Evolutionary conservation across 371 early-diverging fungal genomes (phyloP).

Genomic region (Mucor saturninus): DNA sequence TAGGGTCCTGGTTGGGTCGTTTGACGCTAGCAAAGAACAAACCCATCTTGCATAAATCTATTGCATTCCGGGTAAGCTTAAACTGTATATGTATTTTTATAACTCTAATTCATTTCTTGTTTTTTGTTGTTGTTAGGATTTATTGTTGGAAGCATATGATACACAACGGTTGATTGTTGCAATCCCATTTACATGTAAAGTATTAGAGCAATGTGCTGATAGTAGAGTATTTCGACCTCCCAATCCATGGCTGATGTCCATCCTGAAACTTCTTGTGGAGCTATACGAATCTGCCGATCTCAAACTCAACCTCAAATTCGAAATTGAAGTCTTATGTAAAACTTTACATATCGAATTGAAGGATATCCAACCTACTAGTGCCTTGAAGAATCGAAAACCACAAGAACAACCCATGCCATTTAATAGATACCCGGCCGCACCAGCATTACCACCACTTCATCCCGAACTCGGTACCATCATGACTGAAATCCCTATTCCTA

Average conservation of each 20-base stretch:
- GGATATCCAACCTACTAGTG: constrained; percentile 73
- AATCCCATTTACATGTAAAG: constrained; percentile 97
- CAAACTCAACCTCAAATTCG: constrained; percentile 93
- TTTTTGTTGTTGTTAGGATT: constrained; percentile 57
- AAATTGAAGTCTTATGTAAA: constrained; percentile 96
- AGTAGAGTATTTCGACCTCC: constrained; percentile 92
- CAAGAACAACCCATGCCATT: constrained; percentile 14
- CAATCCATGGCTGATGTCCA: constrained; percentile 98
- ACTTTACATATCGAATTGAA: constrained; percentile 82
- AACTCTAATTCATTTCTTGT: neutral
- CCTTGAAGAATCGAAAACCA: constrained; percentile 63
- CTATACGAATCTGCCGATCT: constrained; percentile 91
- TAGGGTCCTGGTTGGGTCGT: constrained; percentile 96
- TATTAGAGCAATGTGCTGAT: constrained; percentile 83
- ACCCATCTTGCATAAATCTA: constrained; percentile 91
- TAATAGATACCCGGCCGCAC: constrained; percentile 6
- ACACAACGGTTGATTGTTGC: constrained; percentile 86
- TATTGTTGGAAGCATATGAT: constrained; percentile 90
- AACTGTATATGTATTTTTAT: neutral
- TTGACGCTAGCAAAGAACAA: constrained; percentile 90
- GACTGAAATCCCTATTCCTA: constrained; percentile 48
- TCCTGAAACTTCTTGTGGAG: constrained; percentile 88
- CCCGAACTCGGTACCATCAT: too few species aligned
- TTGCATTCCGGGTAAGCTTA: constrained; percentile 82
- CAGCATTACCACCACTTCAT: too few species aligned